Conservation (phyloP, 2,329 filamentous ascomycete genomes). For the Fusarium pseudoanthophilum region DNA sequence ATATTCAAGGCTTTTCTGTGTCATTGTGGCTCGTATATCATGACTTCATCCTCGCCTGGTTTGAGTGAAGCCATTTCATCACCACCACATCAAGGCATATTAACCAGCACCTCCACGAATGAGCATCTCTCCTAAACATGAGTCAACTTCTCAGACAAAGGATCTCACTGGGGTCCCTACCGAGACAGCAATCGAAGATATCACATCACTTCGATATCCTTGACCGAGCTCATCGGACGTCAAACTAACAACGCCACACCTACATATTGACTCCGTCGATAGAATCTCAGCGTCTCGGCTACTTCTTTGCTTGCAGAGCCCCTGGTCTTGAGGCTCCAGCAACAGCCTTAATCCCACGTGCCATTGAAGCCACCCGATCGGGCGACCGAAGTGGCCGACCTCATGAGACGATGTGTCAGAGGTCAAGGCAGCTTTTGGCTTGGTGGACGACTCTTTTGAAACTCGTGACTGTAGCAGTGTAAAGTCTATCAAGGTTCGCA, state of each 20-base stretch:
- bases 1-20: not conserved
- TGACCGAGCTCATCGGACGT: conserved; percentile 13
- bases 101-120: not conserved
- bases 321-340: conserved; percentile 5
- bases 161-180: not conserved
- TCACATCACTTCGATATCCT: not conserved
- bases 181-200: not conserved
- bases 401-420: conserved; percentile 1
- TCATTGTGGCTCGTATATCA: not conserved
- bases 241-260: conserved; percentile 9
- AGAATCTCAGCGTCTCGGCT: not conserved
- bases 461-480: not conserved
- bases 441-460: not conserved
- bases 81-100: not conserved
- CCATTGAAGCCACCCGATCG: conserved; percentile 26
- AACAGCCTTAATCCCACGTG: conserved; percentile 32
- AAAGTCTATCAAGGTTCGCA: not conserved
- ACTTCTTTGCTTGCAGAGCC: not conserved
- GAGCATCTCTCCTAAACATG: not conserved
- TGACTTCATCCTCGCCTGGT: not conserved
- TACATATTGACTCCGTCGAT: not conserved
- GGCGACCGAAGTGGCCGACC: conserved; percentile 33
- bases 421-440: not conserved
- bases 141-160: too few relatives aligned
- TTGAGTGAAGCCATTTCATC: not conserved